A percentile compares a stretch with the other conserved stretches of the same genome.
Conservation (phyloP, 1,139 yeast genomes). For the Kluyveromyces marxianus region DNA sequence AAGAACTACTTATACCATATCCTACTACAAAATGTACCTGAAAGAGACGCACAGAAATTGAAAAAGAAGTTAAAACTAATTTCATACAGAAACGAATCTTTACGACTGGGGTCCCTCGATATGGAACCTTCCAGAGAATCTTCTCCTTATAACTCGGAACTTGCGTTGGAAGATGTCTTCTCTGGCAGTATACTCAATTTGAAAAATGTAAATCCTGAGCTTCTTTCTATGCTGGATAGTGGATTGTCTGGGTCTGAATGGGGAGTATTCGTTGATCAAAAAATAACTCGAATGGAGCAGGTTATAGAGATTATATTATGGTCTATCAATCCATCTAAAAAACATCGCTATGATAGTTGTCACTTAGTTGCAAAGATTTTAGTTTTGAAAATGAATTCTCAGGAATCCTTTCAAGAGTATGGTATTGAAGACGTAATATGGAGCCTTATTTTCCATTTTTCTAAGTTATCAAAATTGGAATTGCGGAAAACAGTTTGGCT, state of each 20-base stretch:
- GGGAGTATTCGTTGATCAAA: slow-evolving; percentile 26
- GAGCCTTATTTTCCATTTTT: slow-evolving; percentile 27
- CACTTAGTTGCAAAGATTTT: slow-evolving; percentile 27
- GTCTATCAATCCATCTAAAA: slow-evolving; percentile 29
- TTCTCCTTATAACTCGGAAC: slow-evolving; percentile 1
- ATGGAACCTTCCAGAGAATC: slow-evolving; percentile 10
- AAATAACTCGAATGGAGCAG: slow-evolving; percentile 18
- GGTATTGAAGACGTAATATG: slow-evolving; percentile 29
- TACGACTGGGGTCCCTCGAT: slow-evolving; percentile 42
- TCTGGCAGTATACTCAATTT: slow-evolving; percentile 11
- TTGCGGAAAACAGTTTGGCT: slow-evolving; percentile 13
- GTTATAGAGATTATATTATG: slow-evolving; percentile 26
- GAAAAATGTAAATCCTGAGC: slow-evolving; percentile 18
- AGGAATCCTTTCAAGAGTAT: slow-evolving; percentile 25
- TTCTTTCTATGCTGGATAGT: slow-evolving; percentile 22
- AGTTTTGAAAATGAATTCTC: slow-evolving; percentile 24
- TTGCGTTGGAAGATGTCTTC: slow-evolving; percentile 3
- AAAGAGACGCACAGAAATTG: slow-evolving; percentile 26
- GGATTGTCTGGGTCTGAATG: slow-evolving; percentile 27
- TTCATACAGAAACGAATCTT: slow-evolving; percentile 65
- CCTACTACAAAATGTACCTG: slow-evolving; percentile 29
- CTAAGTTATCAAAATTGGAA: slow-evolving; percentile 19
- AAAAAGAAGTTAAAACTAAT: slow-evolving; percentile 51
- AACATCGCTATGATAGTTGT: slow-evolving; percentile 25
- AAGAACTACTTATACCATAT: slow-evolving; percentile 45